Evolutionary conservation across 768 basidiomycete species (phyloP), one percentile per base, ranked within the genome.

Genomic region (Ramaria rubella): DNA sequence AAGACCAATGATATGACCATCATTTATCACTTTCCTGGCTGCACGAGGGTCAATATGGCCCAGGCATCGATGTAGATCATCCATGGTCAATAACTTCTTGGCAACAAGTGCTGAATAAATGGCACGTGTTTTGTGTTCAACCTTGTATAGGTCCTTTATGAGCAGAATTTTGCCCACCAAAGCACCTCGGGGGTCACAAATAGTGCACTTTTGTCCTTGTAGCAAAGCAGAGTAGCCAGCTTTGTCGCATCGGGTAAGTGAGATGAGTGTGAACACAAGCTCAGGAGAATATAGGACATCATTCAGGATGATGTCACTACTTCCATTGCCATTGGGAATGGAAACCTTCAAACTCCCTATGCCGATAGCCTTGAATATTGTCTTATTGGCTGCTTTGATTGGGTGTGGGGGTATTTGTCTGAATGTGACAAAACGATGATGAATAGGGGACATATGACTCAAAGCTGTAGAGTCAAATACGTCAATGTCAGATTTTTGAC

Each of bases 1-100:
- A 1, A 76, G 43, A 0, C 73, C 72, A n/a, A 62, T 67, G n/a
- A 74, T 61, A 24, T 64, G 58, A 5, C 67, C 70, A 5, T 70
- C 63, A 4, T 34, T 7, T 2, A 73, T 50, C 58, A 72, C 62
- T 7, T 58, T n/a, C 0, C 57, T 52, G 6, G 68, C 69, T 1
- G 61, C 48, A 0, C 52, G 49, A 0, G 58, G 65, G 3, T 68
- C 61, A 9, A 75, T 66, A 52, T 77, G 76, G 0, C 71, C 73
- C 26, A 75, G 59, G 1, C 61, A 52, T 0, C 62, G 60, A 45
- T 77, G 74, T 3, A 72, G 52, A 36, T 72, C 61, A 12, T 64
- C 55, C 43, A 71, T 54, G 34, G 62, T 67, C 31, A 72, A 49
- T 23, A 23, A 23, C 26, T 67, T 62, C 1, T 58, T 60, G 9